A percentile compares a stretch with the other conserved stretches of the same genome.
phyloP scores from a whole-genome alignment of 2,329 filamentous ascomycete genomes.

The Coniella lustricola region DNA sequence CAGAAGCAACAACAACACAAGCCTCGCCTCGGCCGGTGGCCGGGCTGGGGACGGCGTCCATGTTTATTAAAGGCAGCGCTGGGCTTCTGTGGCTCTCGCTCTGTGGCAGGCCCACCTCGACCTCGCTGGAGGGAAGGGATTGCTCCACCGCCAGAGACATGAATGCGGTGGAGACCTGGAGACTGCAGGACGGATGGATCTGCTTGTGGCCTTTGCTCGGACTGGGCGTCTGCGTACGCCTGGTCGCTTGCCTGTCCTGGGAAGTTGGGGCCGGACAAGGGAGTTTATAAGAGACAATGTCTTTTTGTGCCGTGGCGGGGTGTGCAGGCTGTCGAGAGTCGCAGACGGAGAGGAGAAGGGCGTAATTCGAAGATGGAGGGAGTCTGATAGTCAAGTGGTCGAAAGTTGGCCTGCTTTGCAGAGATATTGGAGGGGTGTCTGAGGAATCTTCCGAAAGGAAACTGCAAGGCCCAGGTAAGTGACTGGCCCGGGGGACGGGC shows the following conservation, averaged over 20 bases:
- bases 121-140: slow-evolving; percentile 13
- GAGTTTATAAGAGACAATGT: slow-evolving; percentile 16
- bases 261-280: slow-evolving; percentile 14
- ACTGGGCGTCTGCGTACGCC: background rate
- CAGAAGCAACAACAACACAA: background rate
- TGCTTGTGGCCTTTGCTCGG: slow-evolving; percentile 2
- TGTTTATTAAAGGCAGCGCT: slow-evolving; percentile 11
- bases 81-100: slow-evolving; percentile 13
- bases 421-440: slow-evolving; percentile 9
- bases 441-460: slow-evolving; percentile 2
- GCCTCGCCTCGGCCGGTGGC: slow-evolving; percentile 10
- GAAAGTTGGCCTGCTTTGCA: slow-evolving; percentile 2
- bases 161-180: slow-evolving; percentile 9
- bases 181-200: background rate
- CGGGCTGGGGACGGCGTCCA: slow-evolving; percentile 5
- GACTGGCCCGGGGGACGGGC: slow-evolving; percentile 4
- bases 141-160: slow-evolving; percentile 18
- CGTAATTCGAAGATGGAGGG: background rate
- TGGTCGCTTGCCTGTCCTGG: background rate
- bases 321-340: background rate
- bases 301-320: background rate
- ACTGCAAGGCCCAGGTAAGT: slow-evolving; percentile 8
- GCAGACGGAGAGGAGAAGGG: background rate
- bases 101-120: slow-evolving; percentile 4
- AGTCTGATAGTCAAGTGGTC: background rate